A percentile compares a stretch with the other conserved stretches of the same genome.
phyloP scores from a whole-genome alignment of 2,329 filamentous ascomycete genomes.

The Hirsutella thompsonii region DNA sequence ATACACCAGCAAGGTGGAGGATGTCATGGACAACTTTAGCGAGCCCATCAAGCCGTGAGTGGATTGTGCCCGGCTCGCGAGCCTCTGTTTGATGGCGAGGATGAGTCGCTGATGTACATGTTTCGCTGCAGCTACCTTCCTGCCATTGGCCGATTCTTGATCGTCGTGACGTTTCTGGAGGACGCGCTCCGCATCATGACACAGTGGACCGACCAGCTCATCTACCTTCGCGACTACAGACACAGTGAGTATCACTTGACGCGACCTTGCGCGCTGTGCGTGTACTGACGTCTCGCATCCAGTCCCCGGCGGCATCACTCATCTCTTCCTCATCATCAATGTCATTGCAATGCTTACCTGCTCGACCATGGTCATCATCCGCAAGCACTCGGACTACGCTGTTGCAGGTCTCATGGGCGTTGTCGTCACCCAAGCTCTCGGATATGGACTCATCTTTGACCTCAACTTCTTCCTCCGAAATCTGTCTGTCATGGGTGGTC shows the following conservation, averaged over 20 bases:
- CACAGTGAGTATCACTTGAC: conserved; percentile 54
- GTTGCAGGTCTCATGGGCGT: conserved; percentile 83
- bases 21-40: conserved; percentile 72
- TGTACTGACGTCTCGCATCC: not conserved
- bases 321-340: conserved; percentile 85
- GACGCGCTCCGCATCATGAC: conserved; percentile 93
- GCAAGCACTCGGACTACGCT: conserved; percentile 87
- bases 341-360: conserved; percentile 76
- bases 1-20: conserved; percentile 98
- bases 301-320: conserved; percentile 84
- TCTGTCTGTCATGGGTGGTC: conserved; percentile 88
- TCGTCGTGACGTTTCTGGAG: conserved; percentile 96
- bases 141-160: conserved; percentile 90
- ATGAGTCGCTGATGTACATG: conserved; percentile 1
- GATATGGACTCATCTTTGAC: conserved; percentile 96
- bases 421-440: conserved; percentile 84
- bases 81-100: conserved; percentile 6
- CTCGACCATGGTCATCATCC: conserved; percentile 76
- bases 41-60: conserved; percentile 86
- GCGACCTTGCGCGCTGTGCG: not conserved
- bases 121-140: conserved; percentile 63
- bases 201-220: conserved; percentile 91
- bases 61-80: conserved; percentile 1
- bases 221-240: conserved; percentile 85
- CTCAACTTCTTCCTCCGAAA: conserved; percentile 99